Evolutionary conservation across 345 rosid species (phyloP).

Genomic region (Salix caprea): DNA sequence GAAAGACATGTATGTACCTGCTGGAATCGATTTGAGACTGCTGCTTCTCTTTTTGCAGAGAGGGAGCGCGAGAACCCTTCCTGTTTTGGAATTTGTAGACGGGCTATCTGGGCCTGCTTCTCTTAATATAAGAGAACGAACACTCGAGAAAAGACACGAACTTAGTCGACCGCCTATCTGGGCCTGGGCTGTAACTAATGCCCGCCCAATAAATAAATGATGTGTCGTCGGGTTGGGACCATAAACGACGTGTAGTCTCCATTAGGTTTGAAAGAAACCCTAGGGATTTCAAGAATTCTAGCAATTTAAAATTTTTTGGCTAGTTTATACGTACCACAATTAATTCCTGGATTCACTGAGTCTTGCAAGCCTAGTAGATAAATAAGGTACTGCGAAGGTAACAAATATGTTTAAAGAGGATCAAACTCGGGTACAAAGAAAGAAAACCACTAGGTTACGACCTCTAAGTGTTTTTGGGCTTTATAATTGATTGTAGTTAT

Average conservation of each 20-base stretch:
- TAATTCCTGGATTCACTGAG: fast-evolving
- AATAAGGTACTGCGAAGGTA: fast-evolving
- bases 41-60: neutral
- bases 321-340: too few species aligned
- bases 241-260: neutral
- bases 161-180: neutral
- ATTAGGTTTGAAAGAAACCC: neutral
- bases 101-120: too few species aligned
- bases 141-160: neutral
- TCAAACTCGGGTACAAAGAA: too few species aligned
- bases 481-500: neutral
- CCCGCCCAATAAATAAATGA: neutral
- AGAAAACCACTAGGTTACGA: too few species aligned
- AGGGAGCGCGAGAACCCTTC: neutral
- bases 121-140: neutral
- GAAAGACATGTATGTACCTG: neutral
- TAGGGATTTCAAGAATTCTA: neutral
- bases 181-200: neutral
- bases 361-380: fast-evolving
- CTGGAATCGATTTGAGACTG: neutral
- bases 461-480: neutral
- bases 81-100: neutral
- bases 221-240: neutral
- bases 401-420: fast-evolving
- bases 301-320: neutral